A percentile compares a stretch with the other conserved stretches of the same genome.
Conservation (phyloP, 1,284 basidiomycete species). For the Naganishia liquefaciens region DNA sequence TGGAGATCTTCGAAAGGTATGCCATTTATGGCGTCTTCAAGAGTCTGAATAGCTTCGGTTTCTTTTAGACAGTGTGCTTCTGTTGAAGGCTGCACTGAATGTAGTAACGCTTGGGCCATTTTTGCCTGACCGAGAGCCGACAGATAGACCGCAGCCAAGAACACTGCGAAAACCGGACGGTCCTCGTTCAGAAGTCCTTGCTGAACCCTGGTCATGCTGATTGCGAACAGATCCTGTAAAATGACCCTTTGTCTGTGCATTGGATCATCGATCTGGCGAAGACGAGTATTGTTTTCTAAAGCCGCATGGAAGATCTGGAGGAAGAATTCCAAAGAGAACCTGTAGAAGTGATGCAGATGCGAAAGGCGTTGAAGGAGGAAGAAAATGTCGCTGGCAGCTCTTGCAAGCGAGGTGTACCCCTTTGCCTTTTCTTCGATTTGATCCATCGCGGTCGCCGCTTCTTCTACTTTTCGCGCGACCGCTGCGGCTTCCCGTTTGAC, state of each 20-base stretch:
- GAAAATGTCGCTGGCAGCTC: slow-evolving; percentile 95
- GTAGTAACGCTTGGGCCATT: slow-evolving; percentile 11
- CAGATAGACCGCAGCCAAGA: slow-evolving; percentile 1
- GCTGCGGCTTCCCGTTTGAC: slow-evolving; percentile 97
- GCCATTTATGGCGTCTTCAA: neutral
- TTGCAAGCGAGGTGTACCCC: slow-evolving; percentile 91
- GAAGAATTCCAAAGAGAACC: slow-evolving; percentile 97
- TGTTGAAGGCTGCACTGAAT: neutral
- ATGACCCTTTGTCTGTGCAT: slow-evolving; percentile 75
- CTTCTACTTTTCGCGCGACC: slow-evolving; percentile 94
- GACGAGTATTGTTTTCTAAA: slow-evolving; percentile 85
- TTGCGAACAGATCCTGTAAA: slow-evolving; percentile 86
- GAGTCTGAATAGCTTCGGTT: neutral
- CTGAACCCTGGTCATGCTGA: slow-evolving; percentile 86
- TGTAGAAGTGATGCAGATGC: slow-evolving; percentile 95
- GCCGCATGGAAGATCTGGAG: slow-evolving; percentile 97
- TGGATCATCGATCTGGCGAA: slow-evolving; percentile 75
- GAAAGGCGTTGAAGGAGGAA: slow-evolving; percentile 95
- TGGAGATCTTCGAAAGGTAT: neutral
- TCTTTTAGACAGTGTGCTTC: neutral
- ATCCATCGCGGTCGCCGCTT: slow-evolving; percentile 92
- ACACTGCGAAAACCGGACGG: slow-evolving; percentile 77
- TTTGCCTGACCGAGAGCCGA: slow-evolving; percentile 3
- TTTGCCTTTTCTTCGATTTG: slow-evolving; percentile 94
- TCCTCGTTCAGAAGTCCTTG: slow-evolving; percentile 89